Evolutionary conservation across 1,284 basidiomycete genomes (phyloP).

Genomic region (Cutaneotrichosporon curvatum): DNA sequence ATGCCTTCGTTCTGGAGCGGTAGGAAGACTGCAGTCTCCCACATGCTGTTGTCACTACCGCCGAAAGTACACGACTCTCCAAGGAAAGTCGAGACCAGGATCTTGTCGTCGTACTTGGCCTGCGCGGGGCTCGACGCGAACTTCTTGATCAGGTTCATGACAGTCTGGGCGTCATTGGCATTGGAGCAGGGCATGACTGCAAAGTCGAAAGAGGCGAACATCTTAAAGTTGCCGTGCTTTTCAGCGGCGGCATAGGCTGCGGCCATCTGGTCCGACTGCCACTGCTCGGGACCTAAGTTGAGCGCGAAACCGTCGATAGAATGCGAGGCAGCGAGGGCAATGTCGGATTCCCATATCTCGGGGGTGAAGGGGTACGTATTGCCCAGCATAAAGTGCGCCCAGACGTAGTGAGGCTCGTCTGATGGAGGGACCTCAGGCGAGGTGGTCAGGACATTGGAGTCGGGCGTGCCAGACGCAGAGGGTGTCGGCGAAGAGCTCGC

Average conservation of each 20-base stretch:
- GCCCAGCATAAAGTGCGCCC: conserved; percentile 46
- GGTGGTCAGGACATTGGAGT: neutral
- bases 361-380: conserved; percentile 42
- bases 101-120: conserved; percentile 52
- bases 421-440: conserved; percentile 21
- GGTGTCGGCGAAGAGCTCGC: neutral
- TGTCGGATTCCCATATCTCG: conserved; percentile 40
- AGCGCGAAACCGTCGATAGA: conserved; percentile 58
- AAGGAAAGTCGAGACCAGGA: conserved; percentile 68
- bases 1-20: conserved; percentile 14
- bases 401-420: conserved; percentile 30
- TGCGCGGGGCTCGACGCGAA: conserved; percentile 60
- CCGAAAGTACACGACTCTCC: conserved; percentile 68
- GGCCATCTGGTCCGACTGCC: conserved; percentile 57
- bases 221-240: conserved; percentile 53
- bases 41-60: conserved; percentile 39
- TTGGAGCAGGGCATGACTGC: conserved; percentile 51
- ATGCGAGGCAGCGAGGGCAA: conserved; percentile 38
- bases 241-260: conserved; percentile 57
- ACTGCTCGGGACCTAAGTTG: conserved; percentile 60
- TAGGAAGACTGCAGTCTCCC: conserved; percentile 22
- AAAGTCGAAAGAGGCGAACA: conserved; percentile 55
- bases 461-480: neutral
- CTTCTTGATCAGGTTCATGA: conserved; percentile 56
- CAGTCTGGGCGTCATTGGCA: conserved; percentile 50